A percentile compares a stretch with the other conserved stretches of the same genome.
Conservation (phyloP, 2,329 filamentous ascomycete species). For the Colletotrichum australisinense region DNA sequence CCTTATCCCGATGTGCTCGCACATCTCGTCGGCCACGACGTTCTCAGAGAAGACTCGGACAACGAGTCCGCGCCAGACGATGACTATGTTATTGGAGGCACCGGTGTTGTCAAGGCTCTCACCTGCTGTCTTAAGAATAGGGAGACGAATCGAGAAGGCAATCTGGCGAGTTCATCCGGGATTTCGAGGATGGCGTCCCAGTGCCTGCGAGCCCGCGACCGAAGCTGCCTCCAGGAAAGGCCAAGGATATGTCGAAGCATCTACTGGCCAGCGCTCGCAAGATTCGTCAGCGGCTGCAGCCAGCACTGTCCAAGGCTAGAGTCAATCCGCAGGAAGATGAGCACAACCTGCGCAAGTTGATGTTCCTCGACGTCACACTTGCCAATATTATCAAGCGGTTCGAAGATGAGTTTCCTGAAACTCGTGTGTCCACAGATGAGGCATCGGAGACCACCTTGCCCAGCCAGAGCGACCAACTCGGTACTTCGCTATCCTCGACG, state of each 20-base stretch:
- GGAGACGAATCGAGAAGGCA: conserved; percentile 70
- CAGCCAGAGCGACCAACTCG: conserved; percentile 41
- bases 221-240: conserved; percentile 68
- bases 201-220: conserved; percentile 45
- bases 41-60: conserved; percentile 64
- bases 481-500: conserved; percentile 44
- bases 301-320: conserved; percentile 81
- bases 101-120: conserved; percentile 93
- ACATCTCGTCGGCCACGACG: conserved; percentile 83
- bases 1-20: conserved; percentile 83
- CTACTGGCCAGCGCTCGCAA: conserved; percentile 88
- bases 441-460: conserved; percentile 42
- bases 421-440: conserved; percentile 60
- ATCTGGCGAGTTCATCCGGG: conserved; percentile 64
- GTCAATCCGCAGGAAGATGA: conserved; percentile 76
- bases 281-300: conserved; percentile 85
- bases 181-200: conserved; percentile 62
- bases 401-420: conserved; percentile 96
- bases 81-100: conserved; percentile 95
- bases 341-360: conserved; percentile 80
- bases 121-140: conserved; percentile 90
- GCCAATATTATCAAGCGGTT: conserved; percentile 94
- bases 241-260: conserved; percentile 94
- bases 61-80: conserved; percentile 83
- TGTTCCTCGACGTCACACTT: conserved; percentile 90